Base-by-base conservation (phyloP, 139 green algal species). In the Tetraselmis chui region DNA sequence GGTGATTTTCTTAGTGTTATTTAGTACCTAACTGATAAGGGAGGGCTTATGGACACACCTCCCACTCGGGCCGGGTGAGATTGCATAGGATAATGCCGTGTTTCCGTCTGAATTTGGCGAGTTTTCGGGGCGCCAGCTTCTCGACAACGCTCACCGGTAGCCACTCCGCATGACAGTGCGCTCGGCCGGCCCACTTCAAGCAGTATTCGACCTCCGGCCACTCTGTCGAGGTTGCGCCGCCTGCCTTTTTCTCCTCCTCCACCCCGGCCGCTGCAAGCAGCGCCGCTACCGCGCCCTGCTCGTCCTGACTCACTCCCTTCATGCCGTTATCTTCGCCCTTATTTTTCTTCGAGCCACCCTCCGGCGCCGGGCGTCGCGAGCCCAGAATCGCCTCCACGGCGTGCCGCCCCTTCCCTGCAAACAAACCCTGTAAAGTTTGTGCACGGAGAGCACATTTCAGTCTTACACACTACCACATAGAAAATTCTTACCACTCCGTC, bases 101-200 rank as follows among this genome's bases (percentile, higher is more conserved):
- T 32, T 88, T 88, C 82, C 91, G 90, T 85, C 90, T 93, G 88
- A 97, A 97, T 85, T 94, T 94, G 45, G 93, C 83, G 75, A 96
- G 86, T 90, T 95, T 95, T 29, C 93, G 84, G 75, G 91, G 91
- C 30, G 93, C 92, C 2, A 97, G 45, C 45, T 5, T 18, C 11
- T 5, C 45, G 18, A 67, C 45, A 18, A 25, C 18, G 45, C 45
- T 67, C 45, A 25, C 30, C 32, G 84, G 31, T 31, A 91, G 91
- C 91, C 91, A 98, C 87, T 96, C 93, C 77, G 96, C 93, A 85
- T 96, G 93, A 1, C 92, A 85, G 85, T 98, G 93, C 23, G 80
- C 32, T n/a, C 86, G 84, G 29, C 89, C 89, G 28, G 85, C 32
- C 85, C 92, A 97, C 85, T 97, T 97, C 22, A 97, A 93, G 28